Evolutionary conservation across 2,329 filamentous ascomycete genomes (phyloP).

Genomic region (Aspergillus glaucus): DNA sequence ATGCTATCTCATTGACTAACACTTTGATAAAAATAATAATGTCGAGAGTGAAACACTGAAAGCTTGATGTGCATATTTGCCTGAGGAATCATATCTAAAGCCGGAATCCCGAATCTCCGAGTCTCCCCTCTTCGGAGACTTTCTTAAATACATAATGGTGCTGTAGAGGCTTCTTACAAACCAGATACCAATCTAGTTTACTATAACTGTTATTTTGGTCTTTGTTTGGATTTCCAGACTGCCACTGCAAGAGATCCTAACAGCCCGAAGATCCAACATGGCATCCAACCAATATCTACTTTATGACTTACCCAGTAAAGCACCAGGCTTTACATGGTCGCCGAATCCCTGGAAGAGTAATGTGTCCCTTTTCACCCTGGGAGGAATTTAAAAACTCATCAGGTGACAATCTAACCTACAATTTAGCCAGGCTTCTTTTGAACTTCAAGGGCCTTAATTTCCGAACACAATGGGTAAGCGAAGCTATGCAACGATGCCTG

Average conservation of each 20-base stretch:
- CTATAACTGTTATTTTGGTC: background rate
- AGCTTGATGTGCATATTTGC: too few species aligned
- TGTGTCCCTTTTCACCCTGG: background rate
- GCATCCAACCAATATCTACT: background rate
- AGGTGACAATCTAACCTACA: constrained; percentile 8
- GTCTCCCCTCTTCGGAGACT: too few species aligned
- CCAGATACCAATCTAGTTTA: background rate
- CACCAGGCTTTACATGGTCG: constrained; percentile 46
- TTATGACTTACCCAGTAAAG: background rate
- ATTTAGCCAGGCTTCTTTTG: constrained; percentile 55
- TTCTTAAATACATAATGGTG: too few species aligned
- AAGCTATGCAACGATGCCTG: background rate
- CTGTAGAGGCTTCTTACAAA: too few species aligned
- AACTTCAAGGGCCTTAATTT: constrained; percentile 65
- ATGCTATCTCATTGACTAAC: too few species aligned
- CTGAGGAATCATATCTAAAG: too few species aligned
- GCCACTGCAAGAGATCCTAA: background rate
- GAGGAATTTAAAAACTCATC: background rate
- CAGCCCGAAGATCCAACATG: background rate
- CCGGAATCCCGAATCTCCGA: too few species aligned
- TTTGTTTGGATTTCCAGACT: background rate
- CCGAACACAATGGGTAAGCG: constrained; percentile 27
- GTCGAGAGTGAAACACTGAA: too few species aligned
- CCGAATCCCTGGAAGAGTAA: constrained; percentile 66
- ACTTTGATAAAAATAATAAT: too few species aligned